Evolutionary conservation across 2,329 filamentous ascomycete genomes (phyloP).

Genomic region (Colletotrichum sublineola): DNA sequence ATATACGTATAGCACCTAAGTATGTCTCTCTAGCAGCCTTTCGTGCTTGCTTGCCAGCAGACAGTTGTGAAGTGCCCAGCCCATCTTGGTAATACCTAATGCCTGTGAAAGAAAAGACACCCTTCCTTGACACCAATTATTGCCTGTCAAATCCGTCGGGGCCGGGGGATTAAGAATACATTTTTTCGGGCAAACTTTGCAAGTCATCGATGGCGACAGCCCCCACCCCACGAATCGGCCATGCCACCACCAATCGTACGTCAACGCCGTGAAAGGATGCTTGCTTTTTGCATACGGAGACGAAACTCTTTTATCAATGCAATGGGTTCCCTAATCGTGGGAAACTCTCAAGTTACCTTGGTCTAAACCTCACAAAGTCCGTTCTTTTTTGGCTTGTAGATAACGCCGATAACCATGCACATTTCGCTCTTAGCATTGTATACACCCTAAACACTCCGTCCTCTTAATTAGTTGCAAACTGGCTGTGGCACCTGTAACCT

Average conservation of each 20-base stretch:
- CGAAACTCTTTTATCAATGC: not conserved
- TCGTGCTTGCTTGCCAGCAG: not conserved
- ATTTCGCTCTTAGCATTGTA: not conserved
- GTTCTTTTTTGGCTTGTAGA: not conserved
- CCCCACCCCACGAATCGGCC: not conserved
- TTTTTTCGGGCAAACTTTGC: not conserved
- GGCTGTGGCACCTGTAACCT: too few relatives aligned
- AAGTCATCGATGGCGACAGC: not conserved
- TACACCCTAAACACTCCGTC: not conserved
- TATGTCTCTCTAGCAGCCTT: not conserved
- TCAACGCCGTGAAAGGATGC: not conserved
- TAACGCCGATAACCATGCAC: slow-evolving; percentile 14
- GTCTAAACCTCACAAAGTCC: not conserved
- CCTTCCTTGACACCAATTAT: not conserved
- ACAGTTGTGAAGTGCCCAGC: not conserved
- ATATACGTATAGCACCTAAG: not conserved
- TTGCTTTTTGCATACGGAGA: not conserved
- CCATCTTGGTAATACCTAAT: not conserved
- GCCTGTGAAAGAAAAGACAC: too few relatives aligned
- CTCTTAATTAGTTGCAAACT: not conserved
- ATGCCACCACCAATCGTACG: not conserved
- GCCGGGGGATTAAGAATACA: not conserved
- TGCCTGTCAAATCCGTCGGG: not conserved
- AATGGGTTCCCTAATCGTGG: not conserved
- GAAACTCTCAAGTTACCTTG: not conserved